Base-by-base conservation (phyloP, 305 asterid genomes). In the Solanum hybrid region DNA sequence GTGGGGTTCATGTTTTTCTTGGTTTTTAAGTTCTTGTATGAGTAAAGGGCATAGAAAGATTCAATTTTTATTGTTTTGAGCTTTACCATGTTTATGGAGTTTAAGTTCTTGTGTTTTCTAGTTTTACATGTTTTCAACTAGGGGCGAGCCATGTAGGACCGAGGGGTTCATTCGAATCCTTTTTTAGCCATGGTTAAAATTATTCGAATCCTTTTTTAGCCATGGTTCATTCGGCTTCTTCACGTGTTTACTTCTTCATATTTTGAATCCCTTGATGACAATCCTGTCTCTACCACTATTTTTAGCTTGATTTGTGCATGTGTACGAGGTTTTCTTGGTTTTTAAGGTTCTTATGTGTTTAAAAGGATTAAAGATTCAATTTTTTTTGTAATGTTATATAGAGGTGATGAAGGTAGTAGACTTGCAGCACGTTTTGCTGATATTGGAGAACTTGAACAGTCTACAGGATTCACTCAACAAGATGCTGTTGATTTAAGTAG, bases 361-460 rank as follows among this genome's bases (percentile, higher is more conserved):
- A 20, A 80, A 10, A 16, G 3, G 76, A 20, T 42, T 34, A 34
- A 12, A 36, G 16, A 2, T 24, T 66, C 11, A 31, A 6, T 6
- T 79, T 66, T 69, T 66, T 32, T 64, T 86, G 85, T 73, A 35
- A 69, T 76, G 35, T 34, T 75, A 7, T 90, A 84, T 85, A 96
- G 99, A 88, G 91, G 93, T 86, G 95, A 93, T 89, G 98, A 96
- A 88, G 91, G 91, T 77, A 93, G 93, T 73, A 92, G 95, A 91
- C 92, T 90, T 88, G 95, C 93, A 72, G 87, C 95, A 26, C 95
- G 96, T 20, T 93, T 91, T 91, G 87, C 91, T 91, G 98, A 96
- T 91, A 94, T 96, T 90, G 98, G 98, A 81, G 98, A 96, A 94
- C 98, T 96, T 69, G 97, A 95, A 88, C 97, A 97, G 90, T 93